Conservation (phyloP, 257 asterid species). For the Solanum medicagineum region DNA sequence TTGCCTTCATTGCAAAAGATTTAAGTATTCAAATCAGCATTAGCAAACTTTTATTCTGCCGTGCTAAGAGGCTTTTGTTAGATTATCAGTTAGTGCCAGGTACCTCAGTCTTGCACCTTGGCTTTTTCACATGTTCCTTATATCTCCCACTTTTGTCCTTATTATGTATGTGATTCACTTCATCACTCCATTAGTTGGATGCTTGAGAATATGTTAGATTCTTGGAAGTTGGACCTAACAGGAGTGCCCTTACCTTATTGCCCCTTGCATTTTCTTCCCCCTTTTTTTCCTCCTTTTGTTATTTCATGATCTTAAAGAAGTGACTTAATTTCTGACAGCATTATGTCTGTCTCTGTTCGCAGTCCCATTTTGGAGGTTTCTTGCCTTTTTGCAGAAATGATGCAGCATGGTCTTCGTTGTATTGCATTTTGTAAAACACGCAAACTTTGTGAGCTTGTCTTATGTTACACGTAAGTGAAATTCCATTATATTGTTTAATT, state of each 20-base stretch:
- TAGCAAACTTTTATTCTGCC: background rate
- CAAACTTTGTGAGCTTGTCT: constrained; percentile 94
- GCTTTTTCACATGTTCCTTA: background rate
- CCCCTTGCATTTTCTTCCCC: background rate
- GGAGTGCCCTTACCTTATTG: background rate
- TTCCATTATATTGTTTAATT: background rate
- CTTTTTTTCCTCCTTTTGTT: background rate
- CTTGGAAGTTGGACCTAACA: background rate
- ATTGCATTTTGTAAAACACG: constrained; percentile 95
- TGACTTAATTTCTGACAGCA: background rate
- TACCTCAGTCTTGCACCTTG: background rate
- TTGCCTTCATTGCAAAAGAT: background rate
- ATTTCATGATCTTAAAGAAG: constrained; percentile 1
- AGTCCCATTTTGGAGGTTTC: constrained; percentile 91
- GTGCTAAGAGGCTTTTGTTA: background rate
- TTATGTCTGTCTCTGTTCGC: constrained; percentile 12
- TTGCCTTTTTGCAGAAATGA: constrained; percentile 78
- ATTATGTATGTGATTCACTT: background rate
- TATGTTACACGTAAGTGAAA: constrained; percentile 70
- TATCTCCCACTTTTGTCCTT: background rate
- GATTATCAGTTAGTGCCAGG: background rate
- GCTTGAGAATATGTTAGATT: background rate
- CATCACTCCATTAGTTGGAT: background rate
- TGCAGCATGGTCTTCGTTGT: constrained; percentile 94
- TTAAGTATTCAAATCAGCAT: background rate